These are phyloP conservation scores for Penicillium steckii DNA, from an alignment of 495 filamentous ascomycete species.

Conservation along the genomic window DNA sequence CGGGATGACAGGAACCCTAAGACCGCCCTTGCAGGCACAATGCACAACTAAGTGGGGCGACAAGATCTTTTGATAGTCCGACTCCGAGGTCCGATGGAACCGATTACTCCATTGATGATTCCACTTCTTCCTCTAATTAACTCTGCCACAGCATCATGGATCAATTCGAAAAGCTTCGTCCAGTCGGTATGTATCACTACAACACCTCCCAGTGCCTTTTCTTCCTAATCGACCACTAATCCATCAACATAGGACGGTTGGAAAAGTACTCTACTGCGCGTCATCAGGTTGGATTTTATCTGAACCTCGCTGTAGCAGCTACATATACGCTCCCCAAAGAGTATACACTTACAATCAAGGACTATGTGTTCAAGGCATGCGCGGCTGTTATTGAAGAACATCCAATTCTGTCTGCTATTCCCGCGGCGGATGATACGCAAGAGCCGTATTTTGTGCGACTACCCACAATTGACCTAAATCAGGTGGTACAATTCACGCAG, in stretches of 20 bases:
- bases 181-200: constrained; percentile 23
- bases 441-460: constrained; percentile 47
- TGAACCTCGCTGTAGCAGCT: constrained; percentile 40
- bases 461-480: constrained; percentile 38
- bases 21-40: not conserved
- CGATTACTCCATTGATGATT: no score
- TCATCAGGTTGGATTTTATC: constrained; percentile 44
- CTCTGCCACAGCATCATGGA: constrained; percentile 10
- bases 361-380: constrained; percentile 38
- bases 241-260: constrained; percentile 31
- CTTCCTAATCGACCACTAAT: constrained; percentile 9
- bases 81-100: no score
- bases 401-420: constrained; percentile 42
- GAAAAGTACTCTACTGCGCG: constrained; percentile 45
- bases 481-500: constrained; percentile 32
- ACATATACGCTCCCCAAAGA: constrained; percentile 33
- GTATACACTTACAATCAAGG: constrained; percentile 28
- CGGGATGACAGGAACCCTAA: no score
- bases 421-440: constrained; percentile 37
- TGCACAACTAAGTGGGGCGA: not conserved
- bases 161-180: constrained; percentile 27
- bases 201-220: not conserved
- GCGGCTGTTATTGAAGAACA: constrained; percentile 38
- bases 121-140: no score
- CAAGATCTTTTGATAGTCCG: not conserved